Conservation (phyloP, 345 rosid genomes). For the Diplotaxis tenuifolia region DNA sequence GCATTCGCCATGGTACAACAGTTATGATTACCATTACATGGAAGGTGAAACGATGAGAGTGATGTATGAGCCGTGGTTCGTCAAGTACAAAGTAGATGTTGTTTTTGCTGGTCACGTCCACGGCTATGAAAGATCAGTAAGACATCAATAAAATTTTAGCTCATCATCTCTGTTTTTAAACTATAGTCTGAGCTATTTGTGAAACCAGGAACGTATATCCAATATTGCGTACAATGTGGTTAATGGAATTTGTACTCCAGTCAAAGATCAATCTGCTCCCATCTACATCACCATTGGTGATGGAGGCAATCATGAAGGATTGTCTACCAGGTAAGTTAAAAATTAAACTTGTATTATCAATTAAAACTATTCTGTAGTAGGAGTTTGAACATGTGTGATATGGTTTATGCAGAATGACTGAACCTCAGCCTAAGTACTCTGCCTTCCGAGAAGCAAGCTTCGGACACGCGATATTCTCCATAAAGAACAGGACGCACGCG, state of each 20-base stretch:
- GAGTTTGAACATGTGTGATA: neutral
- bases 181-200: neutral
- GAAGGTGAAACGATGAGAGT: slow-evolving; percentile 95
- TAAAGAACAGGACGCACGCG: slow-evolving; percentile 76
- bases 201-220: slow-evolving; percentile 65
- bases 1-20: slow-evolving; percentile 87
- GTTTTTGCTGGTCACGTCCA: slow-evolving; percentile 62
- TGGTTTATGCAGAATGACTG: slow-evolving; percentile 54
- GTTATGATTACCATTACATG: slow-evolving; percentile 86
- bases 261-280: slow-evolving; percentile 59
- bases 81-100: slow-evolving; percentile 67
- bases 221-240: slow-evolving; percentile 59
- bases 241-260: slow-evolving; percentile 48
- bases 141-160: neutral
- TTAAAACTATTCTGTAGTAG: neutral
- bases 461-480: slow-evolving; percentile 73
- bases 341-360: neutral
- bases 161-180: neutral
- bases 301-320: slow-evolving; percentile 82
- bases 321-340: slow-evolving; percentile 54
- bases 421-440: slow-evolving; percentile 81
- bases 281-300: slow-evolving; percentile 78
- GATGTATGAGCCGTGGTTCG: slow-evolving; percentile 72
- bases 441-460: slow-evolving; percentile 85
- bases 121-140: slow-evolving; percentile 28